Evolutionary conservation across 108 stramenopile species (phyloP).

Genomic region (Aurantiochytrium sp.): DNA sequence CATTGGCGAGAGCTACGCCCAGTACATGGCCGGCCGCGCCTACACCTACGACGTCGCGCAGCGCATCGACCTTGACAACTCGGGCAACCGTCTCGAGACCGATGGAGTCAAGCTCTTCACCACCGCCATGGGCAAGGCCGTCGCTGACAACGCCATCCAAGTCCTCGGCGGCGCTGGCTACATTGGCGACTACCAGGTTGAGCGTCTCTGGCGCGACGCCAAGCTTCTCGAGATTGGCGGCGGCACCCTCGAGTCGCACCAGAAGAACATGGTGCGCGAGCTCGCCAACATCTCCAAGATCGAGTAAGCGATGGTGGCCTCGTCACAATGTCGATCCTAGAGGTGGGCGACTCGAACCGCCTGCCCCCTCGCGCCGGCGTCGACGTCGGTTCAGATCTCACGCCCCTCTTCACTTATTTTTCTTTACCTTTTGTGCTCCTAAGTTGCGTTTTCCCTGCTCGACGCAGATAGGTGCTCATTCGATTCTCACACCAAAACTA

Average conservation of each 20-base stretch:
- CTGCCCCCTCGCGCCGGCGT: too few species aligned
- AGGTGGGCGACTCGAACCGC: neutral
- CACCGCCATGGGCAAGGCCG: slow-evolving; percentile 86
- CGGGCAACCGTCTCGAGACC: slow-evolving; percentile 71
- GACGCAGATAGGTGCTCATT: too few species aligned
- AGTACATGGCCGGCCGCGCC: slow-evolving; percentile 87
- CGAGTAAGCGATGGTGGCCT: too few species aligned
- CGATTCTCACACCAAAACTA: too few species aligned
- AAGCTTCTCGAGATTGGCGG: slow-evolving; percentile 99
- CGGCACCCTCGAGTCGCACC: slow-evolving; percentile 95
- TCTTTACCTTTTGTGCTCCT: neutral
- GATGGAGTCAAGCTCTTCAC: slow-evolving; percentile 97
- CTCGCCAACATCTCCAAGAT: slow-evolving; percentile 15
- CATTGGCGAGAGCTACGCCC: slow-evolving; percentile 89
- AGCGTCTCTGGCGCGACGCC: slow-evolving; percentile 93
- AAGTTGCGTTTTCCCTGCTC: too few species aligned
- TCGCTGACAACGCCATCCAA: slow-evolving; percentile 95
- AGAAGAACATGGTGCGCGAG: slow-evolving; percentile 88
- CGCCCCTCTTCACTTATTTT: neutral
- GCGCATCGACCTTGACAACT: slow-evolving; percentile 66
- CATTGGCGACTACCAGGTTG: slow-evolving; percentile 93
- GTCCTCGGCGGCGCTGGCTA: slow-evolving; percentile 96
- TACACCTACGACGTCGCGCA: slow-evolving; percentile 84
- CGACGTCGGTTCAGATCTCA: too few species aligned
- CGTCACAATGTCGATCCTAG: too few species aligned